Base-by-base conservation (phyloP, 495 filamentous ascomycete genomes). In the Hypoxylon lenormandii region DNA sequence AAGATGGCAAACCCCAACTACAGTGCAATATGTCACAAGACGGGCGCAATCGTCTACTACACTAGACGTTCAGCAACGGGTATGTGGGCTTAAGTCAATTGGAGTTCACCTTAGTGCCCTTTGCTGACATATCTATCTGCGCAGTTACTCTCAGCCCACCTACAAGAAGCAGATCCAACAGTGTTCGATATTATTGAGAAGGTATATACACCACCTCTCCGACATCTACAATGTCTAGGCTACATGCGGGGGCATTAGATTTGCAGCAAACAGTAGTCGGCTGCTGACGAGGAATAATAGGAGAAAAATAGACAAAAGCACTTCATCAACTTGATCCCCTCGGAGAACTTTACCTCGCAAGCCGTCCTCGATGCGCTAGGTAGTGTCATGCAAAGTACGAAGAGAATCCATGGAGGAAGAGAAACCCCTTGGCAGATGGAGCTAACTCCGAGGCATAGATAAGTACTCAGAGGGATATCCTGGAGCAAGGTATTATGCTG, bases 401-500 rank as follows among this genome's bases (percentile, higher is more conserved):
- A 36, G 33, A 53, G 11, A 26, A 8, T 5, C 36, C 18, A 43
- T n/a, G 43, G 46, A 67, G 13, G 49, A 16, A 66, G 15, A n/a
- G n/a, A n/a, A n/a, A 54, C 11, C 16, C 40, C 4, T 23, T 49
- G 54, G 43, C 49, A 21, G 30, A n/a, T 5, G 30, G 1, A 19
- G 45, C 72, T 76, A 48, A 76, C 62, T 10, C 12, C 26, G 4
- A 22, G 21, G 18, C n/a, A 28, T 76, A 94, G 92, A 98, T 74
- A 98, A 98, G 78, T 98, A 98, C 82, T 98, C 96, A 5, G 95
- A 98, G 79, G 95, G 95, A 40, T 98, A 98, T 71, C 95, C 95
- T 48, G 96, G 95, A 50, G 96, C 94, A 43, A 81, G 95, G 75
- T 98, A 98, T 79, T 98, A 98, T 76, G 95, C 95, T 40, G 95